Evolutionary conservation across 2,329 filamentous ascomycete species (phyloP).

Genomic region (Arthroderma sp.): DNA sequence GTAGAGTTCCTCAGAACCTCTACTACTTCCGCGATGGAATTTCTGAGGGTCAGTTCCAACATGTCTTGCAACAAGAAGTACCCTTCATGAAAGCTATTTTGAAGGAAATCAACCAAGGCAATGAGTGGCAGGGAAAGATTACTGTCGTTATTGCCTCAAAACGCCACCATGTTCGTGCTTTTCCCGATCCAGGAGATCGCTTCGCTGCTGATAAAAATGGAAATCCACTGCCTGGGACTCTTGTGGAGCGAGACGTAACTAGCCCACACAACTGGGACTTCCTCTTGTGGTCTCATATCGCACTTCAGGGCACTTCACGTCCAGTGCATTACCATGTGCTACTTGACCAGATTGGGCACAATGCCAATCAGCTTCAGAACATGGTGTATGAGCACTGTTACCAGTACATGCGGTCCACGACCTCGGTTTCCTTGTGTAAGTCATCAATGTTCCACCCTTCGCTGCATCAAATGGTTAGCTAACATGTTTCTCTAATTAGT

Average conservation of each 20-base stretch:
- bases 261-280: conserved; percentile 88
- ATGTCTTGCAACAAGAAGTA: conserved; percentile 71
- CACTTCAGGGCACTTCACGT: conserved; percentile 86
- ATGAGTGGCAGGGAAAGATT: conserved; percentile 47
- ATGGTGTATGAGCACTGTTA: conserved; percentile 95
- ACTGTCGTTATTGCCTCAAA: conserved; percentile 84
- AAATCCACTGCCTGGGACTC: conserved; percentile 72
- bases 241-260: conserved; percentile 82
- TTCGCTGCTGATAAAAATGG: conserved; percentile 54
- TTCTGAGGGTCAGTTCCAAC: conserved; percentile 68
- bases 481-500: conserved; percentile 18
- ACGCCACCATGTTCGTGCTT: conserved; percentile 87
- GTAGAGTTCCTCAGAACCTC: conserved; percentile 54
- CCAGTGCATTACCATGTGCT: conserved; percentile 89
- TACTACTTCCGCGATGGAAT: conserved; percentile 93
- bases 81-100: conserved; percentile 52
- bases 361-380: conserved; percentile 58
- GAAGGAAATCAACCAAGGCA: conserved; percentile 21
- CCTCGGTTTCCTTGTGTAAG: conserved; percentile 64
- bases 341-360: conserved; percentile 60
- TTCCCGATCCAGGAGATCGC: conserved; percentile 49
- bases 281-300: conserved; percentile 56
- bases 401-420: conserved; percentile 83
- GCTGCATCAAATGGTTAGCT: conserved; percentile 1
- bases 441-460: conserved; percentile 1